Base-by-base conservation (phyloP, 2,329 filamentous ascomycete genomes). In the Stemphylium vesicarium region DNA sequence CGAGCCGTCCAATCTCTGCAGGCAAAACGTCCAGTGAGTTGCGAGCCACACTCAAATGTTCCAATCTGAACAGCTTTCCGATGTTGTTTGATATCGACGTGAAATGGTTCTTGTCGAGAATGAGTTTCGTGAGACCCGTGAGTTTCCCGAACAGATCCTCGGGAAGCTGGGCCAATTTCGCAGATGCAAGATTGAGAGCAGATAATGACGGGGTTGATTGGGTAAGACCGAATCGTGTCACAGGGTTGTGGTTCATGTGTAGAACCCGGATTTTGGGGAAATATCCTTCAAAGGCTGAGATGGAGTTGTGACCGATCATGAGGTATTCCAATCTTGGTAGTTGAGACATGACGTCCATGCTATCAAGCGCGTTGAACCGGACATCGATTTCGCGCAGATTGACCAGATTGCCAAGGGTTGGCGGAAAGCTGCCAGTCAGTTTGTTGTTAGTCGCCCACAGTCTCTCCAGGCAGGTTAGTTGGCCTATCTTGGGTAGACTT, bases 361-460 rank as follows among this genome's bases (percentile, higher is more conserved):
- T 92, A 44, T 88, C 88, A 51, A 99, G 90, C 15, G 85, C 83
- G 71, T 99, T 99, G 80, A 96, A 98, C 60, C 96, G 92, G 61
- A 96, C 88, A 75, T 99, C 95, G 38, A 99, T 86, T 75, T 98
- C 94, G 59, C 91, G 91, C 47, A 99, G 80, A 68, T 85, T 96
- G 41, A 84, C 78, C 7, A 98, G 79, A n/a, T 89, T 82, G 57
- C 81, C 84, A 69, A 98, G 90, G 0, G 86, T 84, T 1, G 84
- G 79, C 8, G 92, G 90, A 32, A 98, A 86, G 6, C 87, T 82
- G 2, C 91, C 91, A 16, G 85, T 84, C 12, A 99, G 80, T 57
- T 90, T 88, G 76, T 99, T 99, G 78, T 99, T 99, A 2, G 95
- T 98, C 64, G 96, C 94, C 79, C 95, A 92, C 26, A 99, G 84